Base-by-base conservation (phyloP, 2,329 filamentous ascomycete species). In the Elsinoe arachidis region DNA sequence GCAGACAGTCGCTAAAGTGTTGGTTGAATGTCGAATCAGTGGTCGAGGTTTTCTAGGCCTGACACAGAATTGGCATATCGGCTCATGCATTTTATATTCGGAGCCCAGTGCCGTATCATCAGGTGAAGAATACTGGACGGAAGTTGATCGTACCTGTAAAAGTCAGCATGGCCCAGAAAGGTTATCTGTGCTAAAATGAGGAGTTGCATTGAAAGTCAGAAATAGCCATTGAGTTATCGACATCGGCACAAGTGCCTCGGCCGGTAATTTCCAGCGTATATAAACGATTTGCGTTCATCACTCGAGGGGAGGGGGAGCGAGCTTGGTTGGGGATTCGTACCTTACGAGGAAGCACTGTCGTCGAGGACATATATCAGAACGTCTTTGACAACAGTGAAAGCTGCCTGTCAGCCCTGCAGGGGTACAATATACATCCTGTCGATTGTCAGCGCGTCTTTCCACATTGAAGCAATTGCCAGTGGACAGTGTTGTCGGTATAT, bases 211-310 rank as follows among this genome's bases (percentile, higher is more conserved):
- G 34, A 49, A 69, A 67, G 82, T 91, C 88, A 91, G 88, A 82
- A 80, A 86, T 82, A 90, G 88, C 88, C 88, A 88, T 82, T 85
- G 84, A 73, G 79, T 90, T 79, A 46, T 89, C 88, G 78, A 87
- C 88, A 88, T 81, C 71, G 78, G 77, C 76, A 72, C 76, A 70
- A 63, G 75, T 77, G 77, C 79, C 81, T 95, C 87, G 83, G 89
- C 84, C 89, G 89, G 89, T 95, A 95, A 95, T 86, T 93, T 92
- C 88, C 88, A 91, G 90, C 88, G 79, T 87, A 84, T 81, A 81
- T 75, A 61, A 69, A 76, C 79, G 80, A 86, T 82, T 58, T 62
- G 41, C 41, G 59, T 62, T 66, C 64, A 65, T 65, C 63, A 60
- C 61, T 59, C 46, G 34, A 61, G 37, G 33, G 53, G 35, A 44